Conservation (phyloP, 2,329 filamentous ascomycete species). For the Escovopsis sp. region DNA sequence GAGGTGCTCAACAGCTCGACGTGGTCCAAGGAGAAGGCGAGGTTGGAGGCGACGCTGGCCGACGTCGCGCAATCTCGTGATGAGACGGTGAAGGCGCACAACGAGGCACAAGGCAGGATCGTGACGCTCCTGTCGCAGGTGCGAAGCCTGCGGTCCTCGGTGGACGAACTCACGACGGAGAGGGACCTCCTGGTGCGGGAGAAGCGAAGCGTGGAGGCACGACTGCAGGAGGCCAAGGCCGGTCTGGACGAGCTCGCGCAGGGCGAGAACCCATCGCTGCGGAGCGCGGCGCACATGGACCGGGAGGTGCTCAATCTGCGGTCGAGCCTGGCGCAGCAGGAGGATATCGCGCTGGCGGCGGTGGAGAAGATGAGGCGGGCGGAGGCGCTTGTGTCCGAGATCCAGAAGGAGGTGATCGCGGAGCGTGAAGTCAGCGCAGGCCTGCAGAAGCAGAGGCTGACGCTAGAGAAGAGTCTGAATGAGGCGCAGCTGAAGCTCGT, state of each 20-base stretch:
- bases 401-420: conserved; percentile 79
- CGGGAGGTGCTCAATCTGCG: conserved; percentile 82
- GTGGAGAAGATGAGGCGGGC: conserved; percentile 95
- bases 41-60: conserved; percentile 75
- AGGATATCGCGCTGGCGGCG: conserved; percentile 80
- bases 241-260: conserved; percentile 77
- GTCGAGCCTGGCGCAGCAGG: conserved; percentile 74
- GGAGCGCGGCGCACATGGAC: conserved; percentile 78
- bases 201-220: conserved; percentile 75
- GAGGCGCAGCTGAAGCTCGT: conserved; percentile 82
- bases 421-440: conserved; percentile 72
- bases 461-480: conserved; percentile 76
- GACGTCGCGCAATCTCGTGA: conserved; percentile 85
- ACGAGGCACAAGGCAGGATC: conserved; percentile 86
- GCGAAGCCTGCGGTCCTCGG: conserved; percentile 61
- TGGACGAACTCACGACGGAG: conserved; percentile 76
- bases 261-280: conserved; percentile 73
- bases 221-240: conserved; percentile 73
- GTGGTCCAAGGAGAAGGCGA: conserved; percentile 94
- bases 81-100: conserved; percentile 83
- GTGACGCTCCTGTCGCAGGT: conserved; percentile 84
- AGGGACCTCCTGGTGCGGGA: conserved; percentile 73
- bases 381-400: conserved; percentile 71
- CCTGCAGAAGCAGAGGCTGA: conserved; percentile 79
- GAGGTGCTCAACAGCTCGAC: conserved; percentile 95